Base-by-base conservation (phyloP, 805 yeast genomes). In the Pichia occidentalis region DNA sequence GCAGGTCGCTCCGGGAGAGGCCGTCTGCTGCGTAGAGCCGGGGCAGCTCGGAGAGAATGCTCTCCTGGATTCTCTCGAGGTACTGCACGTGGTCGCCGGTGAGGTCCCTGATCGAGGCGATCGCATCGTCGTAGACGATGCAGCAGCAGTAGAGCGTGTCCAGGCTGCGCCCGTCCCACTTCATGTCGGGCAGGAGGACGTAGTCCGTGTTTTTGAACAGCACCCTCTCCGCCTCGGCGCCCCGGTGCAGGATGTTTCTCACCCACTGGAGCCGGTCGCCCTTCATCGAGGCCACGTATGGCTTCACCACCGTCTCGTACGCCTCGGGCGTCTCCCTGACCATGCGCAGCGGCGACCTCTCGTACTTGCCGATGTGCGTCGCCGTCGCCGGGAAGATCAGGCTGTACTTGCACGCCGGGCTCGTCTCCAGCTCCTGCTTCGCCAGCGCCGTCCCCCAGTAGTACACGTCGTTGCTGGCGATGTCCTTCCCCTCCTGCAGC, bases 201-300 rank as follows among this genome's bases (percentile, higher is more conserved):
- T 84, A 85, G 16, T 73, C 73, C 22, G 75, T 72, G 45, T 85
- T 81, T 35, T 80, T 77, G 48, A 68, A 71, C 2, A 87, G 67
- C n/a, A 90, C 76, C 16, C 85, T 63, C 24, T 88, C 97, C 0
- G 85, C 70, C 57, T 90, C 98, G 18, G 81, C 85, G 4, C 88
- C 95, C 33, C 84, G 71, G 53, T 70, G 73, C 31, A 92, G 62
- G 37, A 90, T 90, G 51, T 87, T 88, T 44, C 75, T 67, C 3
- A 92, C 97, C 98, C 98, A 90, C 52, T 83, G 74, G 32, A 90
- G 65, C 34, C 95, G 63, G 34, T 76, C 82, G 2, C 92, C 92
- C 32, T 71, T 70, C 82, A 80, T 82, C 2, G 81, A 70, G 11
- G 73, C 71, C 31, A 90, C 81, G 56, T 81, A 90, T 0, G 96